phyloP scores from a whole-genome alignment of 2,329 filamentous ascomycete species.

The Nakataea oryzae region DNA sequence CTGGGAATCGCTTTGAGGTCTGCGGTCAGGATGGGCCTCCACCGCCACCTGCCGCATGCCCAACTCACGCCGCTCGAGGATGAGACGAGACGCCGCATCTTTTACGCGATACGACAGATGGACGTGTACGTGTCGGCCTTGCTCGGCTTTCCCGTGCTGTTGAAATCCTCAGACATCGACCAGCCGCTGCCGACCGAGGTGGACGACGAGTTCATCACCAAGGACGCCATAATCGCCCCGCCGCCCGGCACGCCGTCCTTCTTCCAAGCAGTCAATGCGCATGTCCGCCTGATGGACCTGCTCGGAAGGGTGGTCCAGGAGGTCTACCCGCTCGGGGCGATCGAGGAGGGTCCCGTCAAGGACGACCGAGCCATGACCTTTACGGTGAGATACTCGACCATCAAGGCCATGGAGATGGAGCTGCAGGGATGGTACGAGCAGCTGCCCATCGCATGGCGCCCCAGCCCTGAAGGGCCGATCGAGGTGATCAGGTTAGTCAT shows the following conservation, averaged over 20 bases:
- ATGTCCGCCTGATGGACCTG: conserved; percentile 53
- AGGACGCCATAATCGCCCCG: conserved; percentile 42
- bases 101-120: conserved; percentile 60
- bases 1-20: conserved; percentile 68
- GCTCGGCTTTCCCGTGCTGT: conserved; percentile 53
- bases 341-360: conserved; percentile 34
- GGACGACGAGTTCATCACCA: conserved; percentile 58
- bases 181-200: conserved; percentile 54
- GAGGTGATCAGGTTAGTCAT: conserved; percentile 62
- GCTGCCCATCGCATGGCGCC: conserved; percentile 67
- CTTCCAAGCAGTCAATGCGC: conserved; percentile 56
- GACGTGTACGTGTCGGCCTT: conserved; percentile 61
- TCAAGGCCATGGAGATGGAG: conserved; percentile 54
- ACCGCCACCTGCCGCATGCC: conserved; percentile 58
- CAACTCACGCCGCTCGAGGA: conserved; percentile 52
- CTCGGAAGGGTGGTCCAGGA: conserved; percentile 53
- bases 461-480: conserved; percentile 64
- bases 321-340: conserved; percentile 53
- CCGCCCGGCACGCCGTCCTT: conserved; percentile 46
- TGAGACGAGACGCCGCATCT: conserved; percentile 53
- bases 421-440: conserved; percentile 53
- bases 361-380: conserved; percentile 39
- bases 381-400: conserved; percentile 50
- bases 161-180: conserved; percentile 56
- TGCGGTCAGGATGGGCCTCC: conserved; percentile 66